Percentiles rank a stretch among this genome's conserved stretches.
phyloP scores from a whole-genome alignment of 202 grass and related monocot genomes.

The Cymbopogon flexuosus region DNA sequence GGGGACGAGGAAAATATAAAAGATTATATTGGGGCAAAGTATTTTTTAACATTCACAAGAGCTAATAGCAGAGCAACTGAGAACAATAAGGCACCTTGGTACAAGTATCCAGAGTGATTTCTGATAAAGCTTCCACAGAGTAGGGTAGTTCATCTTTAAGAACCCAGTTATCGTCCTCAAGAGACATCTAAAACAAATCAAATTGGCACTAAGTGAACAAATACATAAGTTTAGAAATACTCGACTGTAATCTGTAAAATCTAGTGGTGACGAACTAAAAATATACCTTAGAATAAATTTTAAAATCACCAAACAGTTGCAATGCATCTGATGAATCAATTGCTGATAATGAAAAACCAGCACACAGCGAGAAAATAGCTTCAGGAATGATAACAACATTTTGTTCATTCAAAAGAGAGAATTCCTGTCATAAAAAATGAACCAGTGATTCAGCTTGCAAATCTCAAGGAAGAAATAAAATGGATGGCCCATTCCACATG shows the following conservation, averaged over 20 bases:
- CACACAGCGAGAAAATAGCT: conserved; percentile 73
- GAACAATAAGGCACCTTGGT: conserved; percentile 47
- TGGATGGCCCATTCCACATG: conserved; percentile 2
- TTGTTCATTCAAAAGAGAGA: conserved; percentile 63
- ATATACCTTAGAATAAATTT: conserved; percentile 44
- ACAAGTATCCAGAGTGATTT: conserved; percentile 50
- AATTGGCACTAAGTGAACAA: conserved; percentile 22
- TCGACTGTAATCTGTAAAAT: not conserved
- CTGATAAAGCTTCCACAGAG: conserved; percentile 72
- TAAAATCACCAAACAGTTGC: conserved; percentile 30
- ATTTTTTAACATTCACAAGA: not conserved
- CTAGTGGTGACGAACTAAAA: not conserved
- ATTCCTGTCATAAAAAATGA: conserved; percentile 50
- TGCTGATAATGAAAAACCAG: conserved; percentile 52
- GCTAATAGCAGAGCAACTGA: not conserved
- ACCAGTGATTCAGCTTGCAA: conserved; percentile 21
- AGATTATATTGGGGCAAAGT: not conserved
- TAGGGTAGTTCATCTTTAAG: conserved; percentile 49
- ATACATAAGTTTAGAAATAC: conserved; percentile 17
- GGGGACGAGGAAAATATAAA: not conserved
- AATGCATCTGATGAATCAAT: conserved; percentile 47
- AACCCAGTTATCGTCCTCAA: conserved; percentile 42
- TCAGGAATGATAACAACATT: conserved; percentile 69
- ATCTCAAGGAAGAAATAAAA: conserved; percentile 25
- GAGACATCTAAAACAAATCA: conserved; percentile 39